A percentile compares a stretch with the other conserved stretches of the same genome.
Evolutionary conservation across 2,329 filamentous ascomycete species (phyloP).

Genomic region (Exophiala sideris): DNA sequence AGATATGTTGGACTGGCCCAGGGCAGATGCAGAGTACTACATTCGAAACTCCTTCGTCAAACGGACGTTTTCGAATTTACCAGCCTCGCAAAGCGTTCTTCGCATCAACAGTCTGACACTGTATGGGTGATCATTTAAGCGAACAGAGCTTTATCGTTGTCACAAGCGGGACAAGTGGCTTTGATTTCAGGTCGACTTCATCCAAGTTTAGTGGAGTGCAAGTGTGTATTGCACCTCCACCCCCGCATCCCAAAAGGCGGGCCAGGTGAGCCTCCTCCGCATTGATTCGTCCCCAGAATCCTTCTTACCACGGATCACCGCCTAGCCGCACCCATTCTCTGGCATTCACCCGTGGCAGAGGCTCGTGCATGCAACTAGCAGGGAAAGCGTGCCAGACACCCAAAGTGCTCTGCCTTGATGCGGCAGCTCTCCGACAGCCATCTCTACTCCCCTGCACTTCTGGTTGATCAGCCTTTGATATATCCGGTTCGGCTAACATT

Average conservation of each 20-base stretch:
- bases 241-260: not conserved
- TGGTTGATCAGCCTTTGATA: not conserved
- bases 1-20: not conserved
- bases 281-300: constrained; percentile 4
- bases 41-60: not conserved
- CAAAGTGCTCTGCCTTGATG: not conserved
- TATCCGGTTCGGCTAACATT: not conserved
- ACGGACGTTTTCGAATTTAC: not conserved
- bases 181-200: not conserved
- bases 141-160: not conserved
- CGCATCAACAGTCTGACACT: not conserved
- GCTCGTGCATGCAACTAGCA: not conserved
- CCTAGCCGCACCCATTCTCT: too few relatives aligned
- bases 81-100: not conserved
- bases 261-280: not conserved
- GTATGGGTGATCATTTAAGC: constrained; percentile 18
- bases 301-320: too few relatives aligned
- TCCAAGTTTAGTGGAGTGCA: not conserved
- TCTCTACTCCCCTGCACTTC: not conserved
- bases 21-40: not conserved
- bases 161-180: not conserved
- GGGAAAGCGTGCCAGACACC: not conserved
- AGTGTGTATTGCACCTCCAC: not conserved
- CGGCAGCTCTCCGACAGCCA: not conserved
- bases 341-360: too few relatives aligned